Base-by-base conservation (phyloP, 1,284 basidiomycete species). In the Naganishia sp. region DNA sequence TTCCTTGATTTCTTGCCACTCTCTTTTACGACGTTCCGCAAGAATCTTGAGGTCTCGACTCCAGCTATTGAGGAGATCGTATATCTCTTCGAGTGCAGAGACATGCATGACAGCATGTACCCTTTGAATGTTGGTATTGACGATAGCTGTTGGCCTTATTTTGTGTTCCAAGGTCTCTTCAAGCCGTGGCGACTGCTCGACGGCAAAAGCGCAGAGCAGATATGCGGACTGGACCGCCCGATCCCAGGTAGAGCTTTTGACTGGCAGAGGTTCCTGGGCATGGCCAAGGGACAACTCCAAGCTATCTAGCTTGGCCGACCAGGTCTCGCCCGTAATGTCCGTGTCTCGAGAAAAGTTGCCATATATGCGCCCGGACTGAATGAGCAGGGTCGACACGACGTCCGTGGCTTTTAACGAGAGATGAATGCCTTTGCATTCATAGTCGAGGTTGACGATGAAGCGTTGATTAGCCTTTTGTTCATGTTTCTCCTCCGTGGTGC, bases 71-170 rank as follows among this genome's bases (percentile, higher is more conserved):
- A 94, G 79, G 66, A 94, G 89, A 75, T 95, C 93, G 17, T 88
- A 89, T 13, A 95, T 81, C 74, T 94, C 90, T 41, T 88, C 88
- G 58, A 95, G 87, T 0, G 93, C 93, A 67, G 90, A 90, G 18
- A 93, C 88, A 76, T 94, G 92, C 88, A 94, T 88, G 53, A 94
- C 90, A 0, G 92, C 91, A 74, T 95, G 91, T 6, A 92, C 86
- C 75, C 89, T 89, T 6, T 85, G 85, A 28, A 94, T 77, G 1
- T 79, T 77, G 35, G 93, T 69, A 49, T 86, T 81, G 18, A 83
- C 69, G 47, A 71, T 67, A 25, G 77, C 53, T 21, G 57, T 69
- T 10, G 73, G 67, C 50, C 65, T 54, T 23, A 47, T 64, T 28
- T 57, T 50, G 15, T 71, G 69, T 13, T 70, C 69, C 39, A 13